Evolutionary conservation across 192 early-diverging fungal genomes (phyloP).

Genomic region (Coemansia sp.): DNA sequence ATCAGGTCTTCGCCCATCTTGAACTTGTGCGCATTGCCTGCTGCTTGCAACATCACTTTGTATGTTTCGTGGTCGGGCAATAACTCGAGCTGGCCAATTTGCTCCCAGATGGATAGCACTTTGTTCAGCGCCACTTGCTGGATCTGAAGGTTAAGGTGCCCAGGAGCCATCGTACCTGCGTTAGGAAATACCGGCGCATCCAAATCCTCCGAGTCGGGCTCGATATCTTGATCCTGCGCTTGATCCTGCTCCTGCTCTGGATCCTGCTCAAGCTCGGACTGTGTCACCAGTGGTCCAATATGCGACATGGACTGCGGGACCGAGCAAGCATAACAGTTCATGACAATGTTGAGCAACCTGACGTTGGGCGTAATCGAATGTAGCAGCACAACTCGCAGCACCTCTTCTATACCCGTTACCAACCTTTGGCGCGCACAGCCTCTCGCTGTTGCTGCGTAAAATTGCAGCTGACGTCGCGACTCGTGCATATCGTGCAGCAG

Average conservation of each 20-base stretch:
- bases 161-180: neutral
- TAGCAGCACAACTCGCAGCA: constrained; percentile 8
- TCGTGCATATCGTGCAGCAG: constrained; percentile 20
- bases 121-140: constrained; percentile 3
- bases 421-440: constrained; percentile 22
- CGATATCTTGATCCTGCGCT: neutral
- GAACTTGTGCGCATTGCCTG: constrained; percentile 16
- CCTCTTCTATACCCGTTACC: constrained; percentile 12
- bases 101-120: constrained; percentile 25
- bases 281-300: neutral
- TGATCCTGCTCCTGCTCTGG: neutral
- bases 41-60: constrained; percentile 10
- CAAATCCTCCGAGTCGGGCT: neutral
- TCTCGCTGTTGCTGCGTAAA: constrained; percentile 23
- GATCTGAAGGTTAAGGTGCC: neutral
- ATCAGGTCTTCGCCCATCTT: constrained; percentile 20
- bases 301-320: constrained; percentile 6
- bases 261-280: neutral
- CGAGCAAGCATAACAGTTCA: constrained; percentile 14
- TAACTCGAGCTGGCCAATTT: constrained; percentile 18
- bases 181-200: neutral
- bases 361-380: neutral
- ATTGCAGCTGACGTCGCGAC: neutral
- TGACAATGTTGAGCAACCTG: constrained; percentile 11
- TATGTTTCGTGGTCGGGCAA: constrained; percentile 14